Conservation (phyloP, 805 yeast species). For the Lipomyces spencermartinsiae region DNA sequence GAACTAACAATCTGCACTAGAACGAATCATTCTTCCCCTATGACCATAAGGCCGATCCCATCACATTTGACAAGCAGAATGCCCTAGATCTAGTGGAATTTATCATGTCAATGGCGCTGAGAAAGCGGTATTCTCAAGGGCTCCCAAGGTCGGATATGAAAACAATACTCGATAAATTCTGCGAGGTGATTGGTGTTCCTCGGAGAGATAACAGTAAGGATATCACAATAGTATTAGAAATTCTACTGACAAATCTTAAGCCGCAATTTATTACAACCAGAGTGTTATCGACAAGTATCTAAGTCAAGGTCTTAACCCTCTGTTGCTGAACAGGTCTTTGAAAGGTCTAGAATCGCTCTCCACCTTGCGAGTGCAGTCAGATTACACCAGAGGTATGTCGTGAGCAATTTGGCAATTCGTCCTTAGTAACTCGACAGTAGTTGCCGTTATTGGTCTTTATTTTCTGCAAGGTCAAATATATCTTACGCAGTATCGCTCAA, state of each 20-base stretch:
- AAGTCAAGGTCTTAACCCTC: constrained; percentile 39
- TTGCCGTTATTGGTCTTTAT: constrained; percentile 59
- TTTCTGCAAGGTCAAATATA: constrained; percentile 71
- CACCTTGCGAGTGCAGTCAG: constrained; percentile 25
- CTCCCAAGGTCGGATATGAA: constrained; percentile 74
- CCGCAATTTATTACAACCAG: constrained; percentile 48
- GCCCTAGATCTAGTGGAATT: constrained; percentile 53
- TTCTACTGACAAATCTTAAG: background rate
- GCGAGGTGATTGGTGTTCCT: constrained; percentile 75
- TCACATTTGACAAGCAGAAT: constrained; percentile 51
- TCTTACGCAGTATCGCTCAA: constrained; percentile 68
- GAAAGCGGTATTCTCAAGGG: constrained; percentile 60
- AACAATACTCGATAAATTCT: constrained; percentile 69
- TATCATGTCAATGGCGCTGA: constrained; percentile 61
- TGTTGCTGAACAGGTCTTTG: constrained; percentile 33
- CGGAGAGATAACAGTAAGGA: constrained; percentile 39
- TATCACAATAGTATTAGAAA: background rate
- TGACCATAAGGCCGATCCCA: constrained; percentile 64
- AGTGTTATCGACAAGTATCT: constrained; percentile 55
- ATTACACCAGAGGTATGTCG: constrained; percentile 23
- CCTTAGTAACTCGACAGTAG: background rate
- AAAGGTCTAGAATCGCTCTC: constrained; percentile 27
- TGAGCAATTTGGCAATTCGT: background rate
- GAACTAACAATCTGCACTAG: background rate
- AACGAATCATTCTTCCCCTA: constrained; percentile 63